Evolutionary conservation across 2,329 filamentous ascomycete genomes (phyloP).

Genomic region (Hymenoscyphus fructigenus): DNA sequence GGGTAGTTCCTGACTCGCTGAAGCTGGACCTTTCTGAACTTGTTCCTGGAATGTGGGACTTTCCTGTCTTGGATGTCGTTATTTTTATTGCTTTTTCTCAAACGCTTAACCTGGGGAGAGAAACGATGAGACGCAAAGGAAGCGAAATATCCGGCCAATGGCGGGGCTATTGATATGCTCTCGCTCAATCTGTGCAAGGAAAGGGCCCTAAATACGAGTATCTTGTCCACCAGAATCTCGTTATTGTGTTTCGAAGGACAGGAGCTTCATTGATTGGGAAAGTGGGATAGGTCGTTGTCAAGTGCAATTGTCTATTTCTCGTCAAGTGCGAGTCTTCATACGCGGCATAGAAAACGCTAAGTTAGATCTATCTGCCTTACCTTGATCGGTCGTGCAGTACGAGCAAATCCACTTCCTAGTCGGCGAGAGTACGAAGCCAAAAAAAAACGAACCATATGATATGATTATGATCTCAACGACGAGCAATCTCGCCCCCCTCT

Average conservation of each 20-base stretch:
- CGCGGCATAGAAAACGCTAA: background rate
- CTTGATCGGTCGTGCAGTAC: constrained; percentile 2
- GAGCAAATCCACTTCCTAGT: background rate
- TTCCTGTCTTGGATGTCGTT: background rate
- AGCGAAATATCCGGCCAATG: background rate
- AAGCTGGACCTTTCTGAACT: background rate
- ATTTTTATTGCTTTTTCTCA: constrained; percentile 1
- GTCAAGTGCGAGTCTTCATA: background rate
- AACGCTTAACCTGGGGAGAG: background rate
- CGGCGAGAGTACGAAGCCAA: background rate
- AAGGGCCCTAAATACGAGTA: background rate
- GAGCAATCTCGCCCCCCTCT: background rate
- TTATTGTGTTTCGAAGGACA: background rate
- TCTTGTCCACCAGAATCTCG: background rate
- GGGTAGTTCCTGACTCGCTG: constrained; percentile 2
- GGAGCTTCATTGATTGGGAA: background rate
- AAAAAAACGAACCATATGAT: background rate
- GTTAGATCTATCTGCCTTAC: background rate
- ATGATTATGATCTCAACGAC: background rate
- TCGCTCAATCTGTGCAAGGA: background rate
- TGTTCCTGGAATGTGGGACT: constrained; percentile 1
- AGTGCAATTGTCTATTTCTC: background rate
- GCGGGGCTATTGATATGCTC: background rate
- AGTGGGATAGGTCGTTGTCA: background rate
- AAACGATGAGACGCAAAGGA: background rate